Evolutionary conservation across 805 yeast genomes (phyloP), one percentile per base, ranked within the genome.

Genomic region (Starmerella apis): DNA sequence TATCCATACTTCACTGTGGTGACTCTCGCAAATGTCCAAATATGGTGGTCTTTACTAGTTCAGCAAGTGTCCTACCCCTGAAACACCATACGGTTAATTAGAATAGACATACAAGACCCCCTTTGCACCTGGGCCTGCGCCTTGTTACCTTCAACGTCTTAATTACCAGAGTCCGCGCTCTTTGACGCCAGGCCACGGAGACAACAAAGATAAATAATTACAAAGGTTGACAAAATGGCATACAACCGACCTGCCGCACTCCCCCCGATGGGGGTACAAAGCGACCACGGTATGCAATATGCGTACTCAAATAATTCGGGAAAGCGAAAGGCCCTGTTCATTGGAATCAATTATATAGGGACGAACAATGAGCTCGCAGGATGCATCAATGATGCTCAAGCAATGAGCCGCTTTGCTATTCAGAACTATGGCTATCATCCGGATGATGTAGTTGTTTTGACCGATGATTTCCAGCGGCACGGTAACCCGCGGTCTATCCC

Each of bases 281-380:
- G 56, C 36, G 65, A 63, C 53, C 59, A 59, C 24, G 62, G 61
- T 32, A 61, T 63, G 59, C 70, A 68, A 18, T 76, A 68, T 59
- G 80, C 78, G 61, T 80, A 80, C 64, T 81, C 90, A 10, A 74
- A 77, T 59, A 81, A 88, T 69, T 68, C 76, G 4, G 94, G 94
- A 13, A 71, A 72, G 30, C 75, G 79, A 53, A 86, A 85, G 65
- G 95, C 94, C 2, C 63, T 86, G 48, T 61, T 84, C 45, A 72
- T 86, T 50, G 95, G 95, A 11, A 80, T 82, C 63, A 86, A 86
- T 67, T 86, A 86, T 65, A 70, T 76, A 53, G 87, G 87, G 6
- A 67, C 81, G 3, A 65, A 63, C 44, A 80, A 77, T 60, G 75
- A 72, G 54, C 67, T 86, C 43, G 70, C 79, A 39, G 95, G 95